Percentiles rank a stretch among this genome's conserved stretches.
Evolutionary conservation across 768 basidiomycete genomes (phyloP).

Genomic region (Nidula microcarpa): DNA sequence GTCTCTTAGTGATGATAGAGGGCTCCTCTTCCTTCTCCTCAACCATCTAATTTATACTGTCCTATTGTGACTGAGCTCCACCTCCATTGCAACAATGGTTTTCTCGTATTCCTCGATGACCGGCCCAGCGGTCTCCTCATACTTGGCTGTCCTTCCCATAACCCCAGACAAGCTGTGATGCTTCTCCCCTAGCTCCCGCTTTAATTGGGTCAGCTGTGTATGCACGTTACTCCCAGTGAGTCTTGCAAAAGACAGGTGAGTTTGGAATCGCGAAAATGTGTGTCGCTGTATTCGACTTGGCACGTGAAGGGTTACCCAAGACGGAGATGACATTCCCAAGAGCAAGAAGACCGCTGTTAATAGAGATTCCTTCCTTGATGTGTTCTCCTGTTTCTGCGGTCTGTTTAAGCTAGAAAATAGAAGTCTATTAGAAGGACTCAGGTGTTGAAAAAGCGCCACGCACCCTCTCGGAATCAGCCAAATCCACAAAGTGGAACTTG

Average conservation of each 20-base stretch:
- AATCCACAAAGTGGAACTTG: conserved; percentile 98
- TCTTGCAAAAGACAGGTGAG: conserved; percentile 95
- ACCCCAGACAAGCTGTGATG: conserved; percentile 59
- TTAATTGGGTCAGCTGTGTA: conserved; percentile 80
- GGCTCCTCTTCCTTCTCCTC: conserved; percentile 89
- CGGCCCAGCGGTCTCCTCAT: conserved; percentile 93
- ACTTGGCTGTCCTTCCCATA: conserved; percentile 67
- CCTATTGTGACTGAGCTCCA: conserved; percentile 82
- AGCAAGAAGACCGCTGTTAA: conserved; percentile 94
- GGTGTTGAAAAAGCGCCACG: conserved; percentile 19
- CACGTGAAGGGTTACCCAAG: conserved; percentile 87
- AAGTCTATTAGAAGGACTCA: conserved; percentile 9
- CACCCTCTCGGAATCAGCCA: conserved; percentile 95
- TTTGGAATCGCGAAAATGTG: conserved; percentile 98
- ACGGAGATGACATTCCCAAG: conserved; percentile 99
- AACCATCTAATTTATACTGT: conserved; percentile 86
- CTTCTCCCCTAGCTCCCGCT: conserved; percentile 75
- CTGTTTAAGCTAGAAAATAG: conserved; percentile 70
- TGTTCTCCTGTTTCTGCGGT: conserved; percentile 95
- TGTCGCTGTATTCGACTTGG: conserved; percentile 77
- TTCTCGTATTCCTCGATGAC: conserved; percentile 99
- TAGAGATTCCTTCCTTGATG: conserved; percentile 98
- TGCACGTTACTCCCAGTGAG: conserved; percentile 97
- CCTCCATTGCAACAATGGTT: conserved; percentile 92
- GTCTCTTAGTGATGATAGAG: conserved; percentile 58